These are phyloP conservation scores for Rubia peregrina DNA, from an alignment of 305 asterid species.

Conservation along the genomic window DNA sequence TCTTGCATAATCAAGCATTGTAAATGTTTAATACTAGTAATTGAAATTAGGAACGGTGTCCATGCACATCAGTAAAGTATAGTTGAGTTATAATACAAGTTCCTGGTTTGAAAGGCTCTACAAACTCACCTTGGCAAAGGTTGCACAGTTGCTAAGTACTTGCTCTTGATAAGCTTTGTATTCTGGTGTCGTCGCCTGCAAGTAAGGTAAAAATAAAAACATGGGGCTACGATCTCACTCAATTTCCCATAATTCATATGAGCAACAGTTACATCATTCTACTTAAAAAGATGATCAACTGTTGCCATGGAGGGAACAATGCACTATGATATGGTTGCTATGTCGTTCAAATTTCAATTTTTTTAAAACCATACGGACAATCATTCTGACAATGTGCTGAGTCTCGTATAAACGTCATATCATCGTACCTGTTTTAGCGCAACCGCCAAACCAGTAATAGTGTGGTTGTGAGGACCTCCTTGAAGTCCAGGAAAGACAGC, in stretches of 20 bases:
- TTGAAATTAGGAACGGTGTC: background rate
- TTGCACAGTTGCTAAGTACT: conserved; percentile 74
- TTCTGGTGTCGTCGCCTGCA: conserved; percentile 74
- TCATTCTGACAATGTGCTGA: background rate
- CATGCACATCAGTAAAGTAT: background rate
- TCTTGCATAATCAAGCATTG: background rate
- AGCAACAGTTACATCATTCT: background rate
- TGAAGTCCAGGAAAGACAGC: conserved; percentile 98
- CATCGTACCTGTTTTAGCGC: conserved; percentile 74
- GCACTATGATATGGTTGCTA: background rate
- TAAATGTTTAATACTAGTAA: background rate
- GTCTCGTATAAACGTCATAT: background rate
- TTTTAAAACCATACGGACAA: background rate
- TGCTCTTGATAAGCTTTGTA: conserved; percentile 94
- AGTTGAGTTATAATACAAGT: background rate
- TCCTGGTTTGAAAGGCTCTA: conserved; percentile 10
- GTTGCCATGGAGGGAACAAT: background rate
- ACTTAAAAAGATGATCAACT: background rate
- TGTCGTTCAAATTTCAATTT: background rate
- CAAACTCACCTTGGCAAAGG: conserved; percentile 62
- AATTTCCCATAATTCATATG: background rate
- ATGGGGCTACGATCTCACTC: background rate
- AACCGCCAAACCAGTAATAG: conserved; percentile 86
- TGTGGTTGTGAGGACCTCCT: conserved; percentile 96
- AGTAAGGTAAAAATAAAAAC: conserved; percentile 6